Base-by-base conservation (phyloP, 352 stramenopile species). In the Ophiocytium majus region DNA sequence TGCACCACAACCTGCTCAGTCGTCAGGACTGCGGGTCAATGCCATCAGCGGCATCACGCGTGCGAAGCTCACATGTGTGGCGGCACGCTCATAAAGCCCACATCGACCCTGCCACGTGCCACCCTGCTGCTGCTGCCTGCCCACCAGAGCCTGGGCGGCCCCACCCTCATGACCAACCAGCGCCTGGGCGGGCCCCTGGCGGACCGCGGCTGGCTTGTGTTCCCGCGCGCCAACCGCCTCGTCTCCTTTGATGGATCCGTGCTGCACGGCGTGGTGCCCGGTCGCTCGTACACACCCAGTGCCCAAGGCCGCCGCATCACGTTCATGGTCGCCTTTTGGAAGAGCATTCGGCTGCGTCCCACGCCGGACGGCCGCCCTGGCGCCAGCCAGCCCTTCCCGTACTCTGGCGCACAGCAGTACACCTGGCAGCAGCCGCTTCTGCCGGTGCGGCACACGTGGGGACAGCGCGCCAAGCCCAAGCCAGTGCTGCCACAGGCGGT, bases 261-360 rank as follows among this genome's bases (percentile, higher is more conserved):
- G 14, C 80, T 91, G 43, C 89, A 91, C 63, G 88, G 89, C 14
- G 89, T 91, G 34, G 83, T 91, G 14, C 89, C 89, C 23, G 86
- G 86, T 14, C 83, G 83, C 36, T 80, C 76, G 34, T 64, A 82
- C 28, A 50, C 83, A 9, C 81, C 57, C 49, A 49, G 74, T 80
- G 74, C 0, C 14, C 9, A 17, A 32, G 74, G 33, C 31, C 76
- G 88, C 19, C 80, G 89, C 1, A 79, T 91, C 17, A 91, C 89
- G 10, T 90, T 90, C 74, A 91, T 91, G 89, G 86, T 91, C 0
- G 89, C 88, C 10, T 91, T 91, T 63, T 91, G 89, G 89, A 80
- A 84, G 14, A 76, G 83, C 75, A 81, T 89, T 9, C 76, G 88
- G 14, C 33, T 82, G 50, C 76, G 76, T 0, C 34, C n/a, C 35